Percentiles rank a stretch among this genome's conserved stretches.
phyloP scores from a whole-genome alignment of 73 alveolate species.

The Breviolum minutum region DNA sequence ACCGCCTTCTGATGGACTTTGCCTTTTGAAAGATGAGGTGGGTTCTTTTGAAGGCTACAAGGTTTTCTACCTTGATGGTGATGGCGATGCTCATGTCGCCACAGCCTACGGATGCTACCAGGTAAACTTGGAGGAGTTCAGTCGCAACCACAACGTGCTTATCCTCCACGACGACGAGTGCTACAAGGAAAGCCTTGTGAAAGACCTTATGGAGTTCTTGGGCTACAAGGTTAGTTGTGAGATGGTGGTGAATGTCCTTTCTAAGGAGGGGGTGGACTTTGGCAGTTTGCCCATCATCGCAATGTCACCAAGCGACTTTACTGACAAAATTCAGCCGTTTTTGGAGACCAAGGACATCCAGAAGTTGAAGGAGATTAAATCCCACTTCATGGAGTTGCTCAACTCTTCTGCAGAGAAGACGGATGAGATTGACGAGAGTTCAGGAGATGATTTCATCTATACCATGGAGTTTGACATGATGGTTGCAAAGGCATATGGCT shows the following conservation, averaged over 20 bases:
- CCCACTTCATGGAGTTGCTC: neutral
- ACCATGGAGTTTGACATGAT: too few species aligned
- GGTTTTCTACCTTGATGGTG: neutral
- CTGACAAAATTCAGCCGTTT: neutral
- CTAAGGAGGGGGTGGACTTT: neutral
- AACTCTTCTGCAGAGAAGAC: too few species aligned
- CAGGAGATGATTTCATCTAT: too few species aligned
- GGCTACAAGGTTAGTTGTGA: neutral
- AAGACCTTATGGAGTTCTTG: constrained; percentile 10
- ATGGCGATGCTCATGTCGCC: neutral
- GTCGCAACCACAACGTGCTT: neutral
- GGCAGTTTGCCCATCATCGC: neutral
- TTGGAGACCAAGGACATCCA: neutral
- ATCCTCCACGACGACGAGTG: constrained; percentile 8
- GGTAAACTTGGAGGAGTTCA: neutral
- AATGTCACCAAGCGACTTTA: neutral
- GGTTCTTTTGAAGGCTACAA: neutral
- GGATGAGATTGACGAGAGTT: too few species aligned
- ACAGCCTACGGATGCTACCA: neutral
- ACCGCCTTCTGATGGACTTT: neutral
- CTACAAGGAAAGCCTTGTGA: neutral
- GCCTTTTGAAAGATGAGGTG: constrained; percentile 7
- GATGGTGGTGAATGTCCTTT: neutral
- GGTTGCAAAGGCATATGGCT: too few species aligned
- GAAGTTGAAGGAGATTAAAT: neutral